A percentile compares a stretch with the other conserved stretches of the same genome.
phyloP scores from a whole-genome alignment of 495 filamentous ascomycete species.

The Neurospora sp. region DNA sequence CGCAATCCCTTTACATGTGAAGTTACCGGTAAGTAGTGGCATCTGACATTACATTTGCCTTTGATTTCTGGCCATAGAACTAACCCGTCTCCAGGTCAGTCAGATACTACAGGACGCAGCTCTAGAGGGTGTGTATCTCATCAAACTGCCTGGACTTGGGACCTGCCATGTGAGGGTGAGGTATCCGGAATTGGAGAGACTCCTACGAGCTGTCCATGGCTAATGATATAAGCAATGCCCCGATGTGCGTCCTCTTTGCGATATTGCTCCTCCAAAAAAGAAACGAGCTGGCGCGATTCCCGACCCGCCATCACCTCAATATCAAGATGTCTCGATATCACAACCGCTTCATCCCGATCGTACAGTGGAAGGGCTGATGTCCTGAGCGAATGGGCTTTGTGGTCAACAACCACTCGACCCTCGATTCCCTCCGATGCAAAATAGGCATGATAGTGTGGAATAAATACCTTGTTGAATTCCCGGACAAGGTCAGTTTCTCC shows the following conservation, averaged over 20 bases:
- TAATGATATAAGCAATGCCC: background rate
- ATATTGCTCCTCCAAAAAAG: background rate
- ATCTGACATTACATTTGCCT: background rate
- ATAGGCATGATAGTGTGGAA: background rate
- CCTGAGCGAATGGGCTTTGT: background rate
- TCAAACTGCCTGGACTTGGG: background rate
- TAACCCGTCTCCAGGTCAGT: background rate
- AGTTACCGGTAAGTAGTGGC: background rate
- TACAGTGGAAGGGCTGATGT: background rate
- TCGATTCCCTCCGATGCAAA: background rate
- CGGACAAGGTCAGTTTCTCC: background rate
- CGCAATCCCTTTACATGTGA: background rate
- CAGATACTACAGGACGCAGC: background rate
- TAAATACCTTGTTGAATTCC: background rate
- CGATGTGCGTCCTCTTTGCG: background rate
- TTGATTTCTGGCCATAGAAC: background rate
- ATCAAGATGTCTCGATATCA: background rate
- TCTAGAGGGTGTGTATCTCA: background rate
- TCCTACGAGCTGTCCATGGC: background rate
- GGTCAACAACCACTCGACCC: background rate
- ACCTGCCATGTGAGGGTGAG: background rate
- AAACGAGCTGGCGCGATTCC: background rate
- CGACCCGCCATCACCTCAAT: background rate
- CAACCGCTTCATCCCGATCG: background rate
- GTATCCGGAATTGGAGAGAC: background rate